A percentile compares a stretch with the other conserved stretches of the same genome.
Conservation (phyloP, 345 rosid species). For the Erodium maritimum region DNA sequence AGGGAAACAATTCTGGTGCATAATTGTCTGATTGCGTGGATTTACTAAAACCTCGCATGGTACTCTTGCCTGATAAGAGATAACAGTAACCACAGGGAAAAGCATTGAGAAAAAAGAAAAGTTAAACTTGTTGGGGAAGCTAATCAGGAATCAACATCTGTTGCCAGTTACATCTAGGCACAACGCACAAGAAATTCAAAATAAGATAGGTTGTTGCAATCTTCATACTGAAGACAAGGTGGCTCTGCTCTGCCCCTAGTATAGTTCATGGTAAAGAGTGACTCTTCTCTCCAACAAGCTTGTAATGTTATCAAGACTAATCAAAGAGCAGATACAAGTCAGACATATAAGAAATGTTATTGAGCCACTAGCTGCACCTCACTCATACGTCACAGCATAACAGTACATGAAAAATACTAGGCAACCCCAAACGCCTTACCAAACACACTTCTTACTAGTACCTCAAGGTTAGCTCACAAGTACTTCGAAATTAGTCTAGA, state of each 20-base stretch:
- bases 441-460: not conserved
- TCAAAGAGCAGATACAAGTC: not conserved
- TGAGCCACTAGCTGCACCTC: not conserved
- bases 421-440: not conserved
- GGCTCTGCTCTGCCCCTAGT: not conserved
- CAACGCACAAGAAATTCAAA: not conserved
- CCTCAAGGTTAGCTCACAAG: not conserved
- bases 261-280: not conserved
- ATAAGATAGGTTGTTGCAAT: not conserved
- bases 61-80: conserved; percentile 18
- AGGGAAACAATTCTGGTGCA: conserved; percentile 24
- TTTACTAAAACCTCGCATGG: conserved; percentile 32
- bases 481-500: not conserved
- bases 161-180: not conserved
- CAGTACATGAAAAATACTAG: not conserved
- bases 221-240: not conserved
- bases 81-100: not conserved
- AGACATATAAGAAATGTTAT: not conserved
- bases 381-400: not conserved
- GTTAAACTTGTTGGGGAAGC: not conserved
- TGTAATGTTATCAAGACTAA: not conserved
- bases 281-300: not conserved
- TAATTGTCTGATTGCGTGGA: conserved; percentile 26
- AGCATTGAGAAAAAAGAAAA: conserved; percentile 1
- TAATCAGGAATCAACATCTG: not conserved